Evolutionary conservation across 352 stramenopile species (phyloP), one percentile per base, ranked within the genome.

Genomic region (Pythium phragmitis): DNA sequence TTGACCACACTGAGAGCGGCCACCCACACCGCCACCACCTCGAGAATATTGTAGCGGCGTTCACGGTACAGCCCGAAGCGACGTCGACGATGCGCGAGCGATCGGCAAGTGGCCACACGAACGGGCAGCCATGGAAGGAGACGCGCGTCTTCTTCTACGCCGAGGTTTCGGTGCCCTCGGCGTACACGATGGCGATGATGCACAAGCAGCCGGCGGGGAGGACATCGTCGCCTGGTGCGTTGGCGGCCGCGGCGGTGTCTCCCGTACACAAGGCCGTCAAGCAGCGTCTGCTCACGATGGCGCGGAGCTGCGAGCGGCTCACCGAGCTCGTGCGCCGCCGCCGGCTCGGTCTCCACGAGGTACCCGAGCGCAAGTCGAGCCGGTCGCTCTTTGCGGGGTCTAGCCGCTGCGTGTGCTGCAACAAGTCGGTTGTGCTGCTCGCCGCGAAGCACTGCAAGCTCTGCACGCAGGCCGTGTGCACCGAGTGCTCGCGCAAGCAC

Each of bases 401-500:
- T 53, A 69, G 56, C 8, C 73, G 68, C 26, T 92, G 83, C 51
- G 79, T 79, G 26, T 88, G 79, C 65, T 92, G 83, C 52, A 84
- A 82, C 41, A 87, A 87, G 64, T 57, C 56, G 30, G 75, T 72
- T 19, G 62, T 87, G 54, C 52, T 77, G 16, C 19, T 69, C 52
- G 70, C 67, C n/a, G 21, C 64, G 49, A 80, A 83, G 50, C 74
- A 71, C 37, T 92, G 83, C 67, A 66, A 77, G 47, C 55, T 92
- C 28, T 92, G 82, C 51, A 75, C 72, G 1, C 85, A 87, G 65
- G 65, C 69, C 45, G 80, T 90, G 23, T 92, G 82, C 55, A 48
- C 65, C 54, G 70, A 67, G 49, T 92, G 82, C 61, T 77, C 68
- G 26, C 63, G 39, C 54, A 73, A 72, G 45, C 69, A 75, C 33